Conservation (phyloP, 768 basidiomycete genomes). For the Suillus weaverae region DNA sequence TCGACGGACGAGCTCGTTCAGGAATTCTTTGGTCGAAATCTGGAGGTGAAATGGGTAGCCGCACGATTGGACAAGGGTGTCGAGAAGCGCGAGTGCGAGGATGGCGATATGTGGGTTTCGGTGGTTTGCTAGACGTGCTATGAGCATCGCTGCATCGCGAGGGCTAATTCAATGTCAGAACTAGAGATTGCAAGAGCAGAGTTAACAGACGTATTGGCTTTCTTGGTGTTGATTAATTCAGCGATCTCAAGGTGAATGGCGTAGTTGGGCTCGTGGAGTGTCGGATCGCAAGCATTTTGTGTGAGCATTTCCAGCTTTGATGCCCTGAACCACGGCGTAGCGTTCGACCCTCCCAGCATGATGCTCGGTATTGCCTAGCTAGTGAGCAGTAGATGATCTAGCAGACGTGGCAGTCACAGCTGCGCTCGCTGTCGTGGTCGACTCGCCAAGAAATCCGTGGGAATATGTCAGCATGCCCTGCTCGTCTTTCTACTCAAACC, state of each 20-base stretch:
- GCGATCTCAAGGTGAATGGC: constrained; percentile 91
- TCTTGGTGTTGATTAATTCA: constrained; percentile 90
- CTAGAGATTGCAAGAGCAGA: background rate
- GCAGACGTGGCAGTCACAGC: background rate
- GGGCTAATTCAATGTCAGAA: constrained; percentile 50
- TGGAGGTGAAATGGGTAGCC: constrained; percentile 98
- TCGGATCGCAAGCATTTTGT: constrained; percentile 84
- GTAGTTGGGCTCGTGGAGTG: constrained; percentile 87
- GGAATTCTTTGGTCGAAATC: constrained; percentile 94
- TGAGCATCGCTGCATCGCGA: constrained; percentile 85
- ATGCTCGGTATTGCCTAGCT: background rate
- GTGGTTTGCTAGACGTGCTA: constrained; percentile 85
- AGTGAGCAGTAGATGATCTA: background rate
- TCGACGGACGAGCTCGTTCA: constrained; percentile 96
- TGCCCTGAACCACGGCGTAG: constrained; percentile 50
- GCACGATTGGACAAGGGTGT: constrained; percentile 91
- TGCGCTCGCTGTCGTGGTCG: constrained; percentile 4
- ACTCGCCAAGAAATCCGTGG: background rate
- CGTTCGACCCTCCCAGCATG: constrained; percentile 54
- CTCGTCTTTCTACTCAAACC: background rate
- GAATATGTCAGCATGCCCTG: background rate
- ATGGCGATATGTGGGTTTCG: constrained; percentile 90
- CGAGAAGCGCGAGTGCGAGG: constrained; percentile 81
- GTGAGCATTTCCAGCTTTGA: constrained; percentile 72
- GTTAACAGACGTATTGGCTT: constrained; percentile 84